phyloP scores from a whole-genome alignment of 2,329 filamentous ascomycete genomes.

The Akanthomyces lecanii region DNA sequence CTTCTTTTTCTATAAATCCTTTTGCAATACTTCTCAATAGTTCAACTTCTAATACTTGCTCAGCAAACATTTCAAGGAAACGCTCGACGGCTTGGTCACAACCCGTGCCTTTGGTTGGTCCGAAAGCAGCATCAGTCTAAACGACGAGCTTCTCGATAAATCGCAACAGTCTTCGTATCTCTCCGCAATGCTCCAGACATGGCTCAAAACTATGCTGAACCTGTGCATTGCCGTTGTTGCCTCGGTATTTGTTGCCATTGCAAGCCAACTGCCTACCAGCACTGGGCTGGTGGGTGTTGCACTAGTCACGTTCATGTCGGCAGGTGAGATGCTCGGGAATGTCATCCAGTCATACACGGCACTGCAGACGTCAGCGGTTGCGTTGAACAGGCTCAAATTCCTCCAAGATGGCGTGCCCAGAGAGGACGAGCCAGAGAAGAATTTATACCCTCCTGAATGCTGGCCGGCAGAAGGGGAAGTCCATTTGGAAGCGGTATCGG shows the following conservation, averaged over 20 bases:
- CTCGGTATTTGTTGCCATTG: slow-evolving; percentile 5
- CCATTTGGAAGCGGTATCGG: neutral
- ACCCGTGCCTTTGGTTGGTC: slow-evolving; percentile 11
- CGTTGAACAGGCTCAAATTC: slow-evolving; percentile 5
- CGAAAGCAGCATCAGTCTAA: slow-evolving; percentile 1
- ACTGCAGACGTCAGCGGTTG: slow-evolving; percentile 2
- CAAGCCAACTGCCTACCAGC: slow-evolving; percentile 9
- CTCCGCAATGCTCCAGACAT: slow-evolving; percentile 1
- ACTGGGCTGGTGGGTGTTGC: slow-evolving; percentile 11
- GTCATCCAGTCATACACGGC: neutral
- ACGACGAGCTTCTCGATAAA: slow-evolving; percentile 1
- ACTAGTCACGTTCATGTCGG: slow-evolving; percentile 7
- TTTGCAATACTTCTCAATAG: too few species aligned
- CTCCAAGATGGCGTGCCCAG: neutral
- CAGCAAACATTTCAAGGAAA: slow-evolving; percentile 13
- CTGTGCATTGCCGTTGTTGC: slow-evolving; percentile 11
- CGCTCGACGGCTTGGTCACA: slow-evolving; percentile 7
- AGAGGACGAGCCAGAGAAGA: neutral
- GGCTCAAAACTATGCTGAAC: slow-evolving; percentile 4
- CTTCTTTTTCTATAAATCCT: neutral
- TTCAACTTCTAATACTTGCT: neutral
- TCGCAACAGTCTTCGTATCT: slow-evolving; percentile 9
- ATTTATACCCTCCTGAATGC: neutral
- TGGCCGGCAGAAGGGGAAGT: neutral
- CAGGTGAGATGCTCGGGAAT: slow-evolving; percentile 1